Percentiles rank a stretch among this genome's conserved stretches.
Conservation (phyloP, 2,329 filamentous ascomycete species). For the Cordyceps fumosorosea region DNA sequence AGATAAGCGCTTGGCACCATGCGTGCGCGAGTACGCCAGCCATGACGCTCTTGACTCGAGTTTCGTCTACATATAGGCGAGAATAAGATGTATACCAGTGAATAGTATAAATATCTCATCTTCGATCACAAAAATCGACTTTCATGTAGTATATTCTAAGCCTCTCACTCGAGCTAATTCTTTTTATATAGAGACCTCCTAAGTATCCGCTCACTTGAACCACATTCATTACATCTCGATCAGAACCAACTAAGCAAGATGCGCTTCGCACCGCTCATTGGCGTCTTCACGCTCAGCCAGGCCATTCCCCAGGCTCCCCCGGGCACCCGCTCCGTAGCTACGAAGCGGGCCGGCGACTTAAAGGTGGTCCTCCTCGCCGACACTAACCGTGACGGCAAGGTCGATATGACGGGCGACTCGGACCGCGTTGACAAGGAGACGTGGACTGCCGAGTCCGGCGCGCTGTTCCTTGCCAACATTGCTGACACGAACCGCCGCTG, state of each 20-base stretch:
- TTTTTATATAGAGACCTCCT: no score
- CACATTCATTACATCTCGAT: no score
- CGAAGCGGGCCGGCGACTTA: not conserved
- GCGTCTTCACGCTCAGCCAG: not conserved
- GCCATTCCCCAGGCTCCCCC: not conserved
- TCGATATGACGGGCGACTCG: not conserved
- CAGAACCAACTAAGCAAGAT: not conserved
- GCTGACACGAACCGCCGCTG: conserved; percentile 4
- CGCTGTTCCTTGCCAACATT: conserved; percentile 6
- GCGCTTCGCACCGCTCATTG: not conserved
- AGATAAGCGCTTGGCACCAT: no score
- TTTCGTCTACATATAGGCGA: no score
- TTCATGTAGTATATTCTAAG: no score
- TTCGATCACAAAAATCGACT: no score
- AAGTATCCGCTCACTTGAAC: no score
- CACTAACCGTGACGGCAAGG: conserved; percentile 10
- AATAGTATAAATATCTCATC: no score
- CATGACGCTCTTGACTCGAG: no score
- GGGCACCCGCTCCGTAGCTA: not conserved
- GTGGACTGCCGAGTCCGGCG: not conserved
- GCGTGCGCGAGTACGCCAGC: no score
- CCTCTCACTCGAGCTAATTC: no score
- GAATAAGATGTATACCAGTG: no score
- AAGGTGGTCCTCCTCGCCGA: conserved; percentile 1
- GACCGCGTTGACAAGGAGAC: not conserved